Evolutionary conservation across 331 rosid species (phyloP), one percentile per base, ranked within the genome.

Genomic region (Cydonia oblonga): DNA sequence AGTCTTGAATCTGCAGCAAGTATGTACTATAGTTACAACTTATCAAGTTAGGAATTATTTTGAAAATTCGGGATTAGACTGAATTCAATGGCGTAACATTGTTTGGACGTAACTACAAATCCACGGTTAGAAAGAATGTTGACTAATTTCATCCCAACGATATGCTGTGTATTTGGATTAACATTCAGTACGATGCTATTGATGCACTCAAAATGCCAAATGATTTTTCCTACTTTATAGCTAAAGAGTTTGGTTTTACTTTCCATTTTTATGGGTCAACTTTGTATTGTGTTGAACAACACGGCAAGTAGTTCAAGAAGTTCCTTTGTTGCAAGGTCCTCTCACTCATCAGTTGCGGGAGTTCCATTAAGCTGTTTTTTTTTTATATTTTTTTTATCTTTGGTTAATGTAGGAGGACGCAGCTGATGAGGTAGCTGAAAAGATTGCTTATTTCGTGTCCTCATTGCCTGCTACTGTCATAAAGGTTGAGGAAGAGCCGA

Each of bases 381-480:
- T 19, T 35, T n/a, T n/a, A n/a, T n/a, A n/a, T 25, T 25, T 25
- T 25, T 2, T 25, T 25, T 25, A 2, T 74, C 32, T 13, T 58
- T 24, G 46, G 11, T 19, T 81, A 33, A 69, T 64, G 57, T 69
- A 93, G 98, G 96, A 91, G 82, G 96, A 88, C 58, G 86, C 81
- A 29, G 82, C 91, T 1, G 87, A 60, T 46, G 90, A 86, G 68
- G 32, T 93, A 73, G 89, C 87, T 75, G 92, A 87, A 57, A 83
- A 81, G 51, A 84, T 93, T 77, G 84, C 85, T 67, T 83, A 72
- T 64, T 93, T 93, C 60, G 90, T 93, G 25, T 78, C 83, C 33
- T 89, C 96, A 1, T 77, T 93, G 75, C 98, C 98, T 9, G 80
- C 87, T 66, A 60, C 98, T 42, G 81, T 78, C 68, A 86, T 87